Base-by-base conservation (phyloP, 768 basidiomycete genomes). In the Mycena filopes region DNA sequence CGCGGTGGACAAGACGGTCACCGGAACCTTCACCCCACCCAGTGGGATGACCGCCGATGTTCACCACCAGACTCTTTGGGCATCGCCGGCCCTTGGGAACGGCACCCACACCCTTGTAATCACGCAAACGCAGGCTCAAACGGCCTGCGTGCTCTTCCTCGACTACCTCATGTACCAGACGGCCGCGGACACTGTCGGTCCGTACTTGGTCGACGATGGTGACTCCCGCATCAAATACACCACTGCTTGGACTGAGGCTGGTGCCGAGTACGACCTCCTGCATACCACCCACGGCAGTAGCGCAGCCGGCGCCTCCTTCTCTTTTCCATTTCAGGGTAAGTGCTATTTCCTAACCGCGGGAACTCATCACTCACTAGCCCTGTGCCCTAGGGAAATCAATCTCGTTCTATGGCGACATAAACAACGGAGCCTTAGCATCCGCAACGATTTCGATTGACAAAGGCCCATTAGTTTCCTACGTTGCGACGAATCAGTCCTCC, bases 81-180 rank as follows among this genome's bases (percentile, higher is more conserved):
- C 36, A 15, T 36, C 36, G 42, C 21, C 25, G 13, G 28, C 40
- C 25, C 41, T 56, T 10, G 26, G 29, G 25, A 33, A 7, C 38
- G 26, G 41, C 10, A 33, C 55, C 16, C 55, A 56, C 38, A 43
- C 55, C 13, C 38, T 56, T 11, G 55, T 56, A 7, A 43, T 56
- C 6, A 43, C 41, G 4, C 55, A 56, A n/a, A 42, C 41, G 23
- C 41, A 13, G 41, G 43, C 43, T 20, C 40, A 21, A 29, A 6
- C 41, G 12, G 21, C 31, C 13, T 40, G 43, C 4, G 55, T 31
- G 25, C 25, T 56, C 11, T 56, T 10, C 18, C 38, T 56, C 25
- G 55, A 56, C 55, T 56, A 56, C 18, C 26, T 56, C 11, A 23
- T 46, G 26, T 56, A 56, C 55, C 18, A 25, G 23, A 46, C 55